These are phyloP conservation scores for Globisporangium radiosum DNA, from an alignment of 352 stramenopile genomes.

Conservation along the genomic window DNA sequence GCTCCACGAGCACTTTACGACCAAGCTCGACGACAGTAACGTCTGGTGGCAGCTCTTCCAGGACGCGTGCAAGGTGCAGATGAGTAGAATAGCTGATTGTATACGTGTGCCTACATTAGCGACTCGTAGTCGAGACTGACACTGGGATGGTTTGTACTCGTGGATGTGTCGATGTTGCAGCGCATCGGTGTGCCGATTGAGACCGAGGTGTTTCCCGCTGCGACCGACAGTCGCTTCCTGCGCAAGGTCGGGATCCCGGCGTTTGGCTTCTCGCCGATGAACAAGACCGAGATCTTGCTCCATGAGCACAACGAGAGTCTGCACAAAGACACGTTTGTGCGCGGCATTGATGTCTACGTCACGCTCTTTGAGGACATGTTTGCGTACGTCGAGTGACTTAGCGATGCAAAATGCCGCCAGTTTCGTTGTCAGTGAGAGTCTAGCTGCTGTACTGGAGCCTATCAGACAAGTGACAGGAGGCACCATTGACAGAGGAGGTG, in stretches of 20 bases:
- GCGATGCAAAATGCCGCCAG: too few relatives aligned
- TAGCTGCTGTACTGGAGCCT: too few relatives aligned
- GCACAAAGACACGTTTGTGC: constrained; percentile 85
- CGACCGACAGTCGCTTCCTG: constrained; percentile 91
- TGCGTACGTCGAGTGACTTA: constrained; percentile 1
- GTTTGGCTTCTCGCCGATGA: constrained; percentile 92
- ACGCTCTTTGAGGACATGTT: constrained; percentile 38
- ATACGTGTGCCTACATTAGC: too few relatives aligned
- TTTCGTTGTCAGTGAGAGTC: too few relatives aligned
- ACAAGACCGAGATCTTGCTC: constrained; percentile 89
- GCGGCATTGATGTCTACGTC: constrained; percentile 87
- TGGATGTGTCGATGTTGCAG: too few relatives aligned
- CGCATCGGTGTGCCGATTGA: constrained; percentile 39
- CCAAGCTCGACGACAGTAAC: constrained; percentile 36
- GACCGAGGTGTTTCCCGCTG: constrained; percentile 91
- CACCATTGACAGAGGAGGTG: too few relatives aligned
- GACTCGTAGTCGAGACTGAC: too few relatives aligned
- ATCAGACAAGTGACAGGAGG: too few relatives aligned
- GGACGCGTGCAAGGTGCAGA: constrained; percentile 20
- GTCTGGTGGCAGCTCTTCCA: constrained; percentile 41
- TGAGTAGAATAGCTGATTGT: too few relatives aligned
- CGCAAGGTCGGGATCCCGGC: constrained; percentile 85
- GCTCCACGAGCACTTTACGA: constrained; percentile 50
- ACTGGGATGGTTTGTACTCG: too few relatives aligned
- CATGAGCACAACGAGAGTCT: constrained; percentile 96